Evolutionary conservation across 345 rosid species (phyloP), one percentile per base, ranked within the genome.

Genomic region (Citrus unshiu): DNA sequence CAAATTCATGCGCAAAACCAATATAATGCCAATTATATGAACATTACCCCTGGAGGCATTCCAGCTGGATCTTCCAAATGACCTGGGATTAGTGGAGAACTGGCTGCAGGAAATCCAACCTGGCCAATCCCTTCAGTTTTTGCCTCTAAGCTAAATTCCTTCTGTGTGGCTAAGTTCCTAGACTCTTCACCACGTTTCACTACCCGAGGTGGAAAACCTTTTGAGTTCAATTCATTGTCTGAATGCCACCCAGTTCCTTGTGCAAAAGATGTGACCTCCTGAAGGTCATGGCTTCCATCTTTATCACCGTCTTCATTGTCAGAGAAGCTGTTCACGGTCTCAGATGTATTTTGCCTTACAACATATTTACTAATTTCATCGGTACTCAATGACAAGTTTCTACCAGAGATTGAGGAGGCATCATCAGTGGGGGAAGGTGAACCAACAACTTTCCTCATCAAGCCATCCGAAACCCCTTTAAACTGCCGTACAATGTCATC

Each of bases 401-500:
- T 86, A 25, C 78, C 81, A 32, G 78, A 43, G 61, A 73, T 62
- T 9, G 81, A 73, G 65, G 80, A 82, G 51, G 70, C 75, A 76
- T 91, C 93, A 80, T 71, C 84, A 68, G 81, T 59, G 60, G 83
- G 83, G 39, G 90, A 84, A 72, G 92, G 80, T 37, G 93, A 70
- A 78, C 89, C 91, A 30, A 84, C 93, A 85, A 90, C 97, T 81
- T 90, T 92, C 76, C 90, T 90, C 90, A 91, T 91, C 74, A 91
- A 86, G 79, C 98, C 98, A 88, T 80, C 98, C 40, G 99, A 97
- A 82, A 88, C 98, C 77, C 97, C 99, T 88, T 89, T 92, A 83
- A 91, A 84, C 77, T 94, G 98, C 54, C 97, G 97, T 77, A 94
- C 91, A 78, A 97, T 88, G 85, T 97, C 99, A 72, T 94, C 99